A percentile compares a stretch with the other conserved stretches of the same genome.
Conservation (phyloP, 1,139 yeast genomes). For the Diutina neorugosa region DNA sequence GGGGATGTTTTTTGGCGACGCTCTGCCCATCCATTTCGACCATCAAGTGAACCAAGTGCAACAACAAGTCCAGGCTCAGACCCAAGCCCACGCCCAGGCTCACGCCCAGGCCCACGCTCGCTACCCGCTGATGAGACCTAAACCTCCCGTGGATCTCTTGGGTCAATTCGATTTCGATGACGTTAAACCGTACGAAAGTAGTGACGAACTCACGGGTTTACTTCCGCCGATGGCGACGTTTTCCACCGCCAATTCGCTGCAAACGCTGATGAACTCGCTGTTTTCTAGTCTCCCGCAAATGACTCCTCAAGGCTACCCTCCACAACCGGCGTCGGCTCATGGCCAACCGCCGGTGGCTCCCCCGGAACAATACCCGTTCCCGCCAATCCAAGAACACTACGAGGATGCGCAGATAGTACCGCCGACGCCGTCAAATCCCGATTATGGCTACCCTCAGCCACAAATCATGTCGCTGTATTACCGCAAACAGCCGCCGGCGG, state of each 20-base stretch:
- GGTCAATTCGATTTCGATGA: constrained; percentile 1
- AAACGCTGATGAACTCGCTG: constrained; percentile 1
- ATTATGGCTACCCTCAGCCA: not conserved
- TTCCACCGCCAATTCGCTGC: constrained; percentile 3
- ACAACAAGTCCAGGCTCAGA: not conserved
- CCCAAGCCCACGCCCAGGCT: not conserved
- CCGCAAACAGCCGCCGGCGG: not conserved
- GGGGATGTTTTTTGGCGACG: not conserved
- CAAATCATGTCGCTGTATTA: not conserved
- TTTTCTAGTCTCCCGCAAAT: not conserved
- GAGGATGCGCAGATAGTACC: not conserved
- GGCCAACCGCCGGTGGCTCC: not conserved
- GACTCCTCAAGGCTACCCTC: not conserved
- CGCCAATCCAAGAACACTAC: constrained; percentile 2
- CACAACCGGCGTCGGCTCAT: not conserved
- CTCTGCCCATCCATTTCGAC: constrained; percentile 2
- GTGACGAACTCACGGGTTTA: not conserved
- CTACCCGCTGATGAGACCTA: not conserved
- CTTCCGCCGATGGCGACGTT: constrained; percentile 4
- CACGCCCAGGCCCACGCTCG: not conserved
- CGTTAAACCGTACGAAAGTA: not conserved
- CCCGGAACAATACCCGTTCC: not conserved
- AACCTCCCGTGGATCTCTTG: not conserved
- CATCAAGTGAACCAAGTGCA: not conserved
- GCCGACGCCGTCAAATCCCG: not conserved